Percentiles rank a stretch among this genome's conserved stretches.
Evolutionary conservation across 768 basidiomycete species (phyloP).

Genomic region (Pisolithus tinctorius): DNA sequence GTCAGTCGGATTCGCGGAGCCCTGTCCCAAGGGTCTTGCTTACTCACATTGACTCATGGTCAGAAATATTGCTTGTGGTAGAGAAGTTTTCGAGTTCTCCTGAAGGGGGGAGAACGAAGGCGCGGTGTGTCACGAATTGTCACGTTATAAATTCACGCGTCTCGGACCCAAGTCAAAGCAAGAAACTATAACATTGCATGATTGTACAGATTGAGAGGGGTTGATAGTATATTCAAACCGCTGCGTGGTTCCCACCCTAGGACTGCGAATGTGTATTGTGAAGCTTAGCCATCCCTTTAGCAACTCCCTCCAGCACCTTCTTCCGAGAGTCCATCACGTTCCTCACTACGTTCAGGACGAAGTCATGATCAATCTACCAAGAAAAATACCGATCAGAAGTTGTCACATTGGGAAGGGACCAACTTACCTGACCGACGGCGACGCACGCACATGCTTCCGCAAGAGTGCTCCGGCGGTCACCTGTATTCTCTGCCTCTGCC

Average conservation of each 20-base stretch:
- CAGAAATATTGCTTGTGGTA: neutral
- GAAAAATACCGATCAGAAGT: neutral
- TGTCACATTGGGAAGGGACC: conserved; percentile 2
- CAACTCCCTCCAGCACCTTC: conserved; percentile 64
- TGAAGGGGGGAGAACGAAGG: conserved; percentile 14
- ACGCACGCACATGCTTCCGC: conserved; percentile 44
- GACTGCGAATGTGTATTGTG: conserved; percentile 32
- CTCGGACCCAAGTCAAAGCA: neutral
- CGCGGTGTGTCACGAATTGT: conserved; percentile 21
- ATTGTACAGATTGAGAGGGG: conserved; percentile 24
- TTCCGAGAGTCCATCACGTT: conserved; percentile 63
- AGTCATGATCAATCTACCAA: conserved; percentile 56
- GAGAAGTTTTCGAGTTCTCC: conserved; percentile 4
- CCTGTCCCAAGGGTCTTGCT: neutral
- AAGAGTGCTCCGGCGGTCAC: conserved; percentile 47
- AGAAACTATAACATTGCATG: neutral
- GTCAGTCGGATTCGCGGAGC: neutral
- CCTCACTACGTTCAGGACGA: conserved; percentile 54
- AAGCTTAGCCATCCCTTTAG: conserved; percentile 60
- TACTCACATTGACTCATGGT: conserved; percentile 43
- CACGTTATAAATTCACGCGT: conserved; percentile 8
- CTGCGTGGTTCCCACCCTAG: conserved; percentile 5
- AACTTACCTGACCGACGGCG: conserved; percentile 29
- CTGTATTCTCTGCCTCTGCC: conserved; percentile 45
- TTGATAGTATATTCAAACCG: conserved; percentile 7